These are phyloP conservation scores for Alternaria ethzedia DNA, from an alignment of 2,329 filamentous ascomycete genomes.

Conservation along the genomic window DNA sequence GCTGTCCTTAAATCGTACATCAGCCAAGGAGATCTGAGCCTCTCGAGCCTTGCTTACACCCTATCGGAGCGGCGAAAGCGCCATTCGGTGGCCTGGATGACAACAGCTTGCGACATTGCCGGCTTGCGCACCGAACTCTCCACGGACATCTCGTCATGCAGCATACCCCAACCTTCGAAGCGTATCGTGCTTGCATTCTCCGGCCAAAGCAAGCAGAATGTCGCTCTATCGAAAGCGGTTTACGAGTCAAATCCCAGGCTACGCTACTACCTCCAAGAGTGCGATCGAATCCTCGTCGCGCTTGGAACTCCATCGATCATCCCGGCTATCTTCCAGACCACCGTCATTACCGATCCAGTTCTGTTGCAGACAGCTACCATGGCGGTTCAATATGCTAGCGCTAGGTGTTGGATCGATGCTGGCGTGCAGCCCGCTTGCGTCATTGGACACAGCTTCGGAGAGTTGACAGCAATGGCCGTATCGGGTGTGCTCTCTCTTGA, in stretches of 20 bases:
- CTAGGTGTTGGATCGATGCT: slow-evolving; percentile 24
- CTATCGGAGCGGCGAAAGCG: slow-evolving; percentile 10
- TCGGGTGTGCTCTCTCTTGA: slow-evolving; percentile 39
- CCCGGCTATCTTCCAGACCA: slow-evolving; percentile 16
- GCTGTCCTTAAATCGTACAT: not conserved
- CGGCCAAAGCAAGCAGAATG: slow-evolving; percentile 9
- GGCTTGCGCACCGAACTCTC: not conserved
- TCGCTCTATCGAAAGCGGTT: not conserved
- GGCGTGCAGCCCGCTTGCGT: slow-evolving; percentile 13
- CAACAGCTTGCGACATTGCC: slow-evolving; percentile 3
- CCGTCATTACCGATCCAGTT: slow-evolving; percentile 5
- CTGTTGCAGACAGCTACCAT: slow-evolving; percentile 24
- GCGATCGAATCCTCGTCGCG: slow-evolving; percentile 11
- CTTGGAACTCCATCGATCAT: slow-evolving; percentile 13
- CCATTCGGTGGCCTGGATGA: slow-evolving; percentile 4
- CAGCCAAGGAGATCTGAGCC: not conserved
- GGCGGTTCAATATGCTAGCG: slow-evolving; percentile 29
- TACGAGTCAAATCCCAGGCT: slow-evolving; percentile 3
- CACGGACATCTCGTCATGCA: not conserved
- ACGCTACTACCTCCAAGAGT: slow-evolving; percentile 18
- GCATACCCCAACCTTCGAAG: not conserved
- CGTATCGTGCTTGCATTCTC: slow-evolving; percentile 6
- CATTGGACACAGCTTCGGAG: slow-evolving; percentile 44
- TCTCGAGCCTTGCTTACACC: slow-evolving; percentile 9
- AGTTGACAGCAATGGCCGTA: slow-evolving; percentile 47